Conservation (phyloP, 164 flowering plant genomes). For the Malania oleifera region DNA sequence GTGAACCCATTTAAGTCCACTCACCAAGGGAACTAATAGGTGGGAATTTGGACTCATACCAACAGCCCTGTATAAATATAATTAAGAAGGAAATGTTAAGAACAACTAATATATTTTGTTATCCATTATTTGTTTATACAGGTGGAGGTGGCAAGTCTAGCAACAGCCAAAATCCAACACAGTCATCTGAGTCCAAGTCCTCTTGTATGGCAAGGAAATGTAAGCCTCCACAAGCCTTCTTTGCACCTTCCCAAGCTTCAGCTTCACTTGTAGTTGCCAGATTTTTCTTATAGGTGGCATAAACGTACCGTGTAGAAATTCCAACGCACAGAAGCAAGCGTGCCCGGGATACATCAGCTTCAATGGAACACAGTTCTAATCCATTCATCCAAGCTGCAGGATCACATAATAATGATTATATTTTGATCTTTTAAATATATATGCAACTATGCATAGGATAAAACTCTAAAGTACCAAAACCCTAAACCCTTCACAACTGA, state of each 20-base stretch:
- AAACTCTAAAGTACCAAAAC: too few species aligned
- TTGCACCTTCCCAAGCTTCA: conserved; percentile 98
- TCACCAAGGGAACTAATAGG: too few species aligned
- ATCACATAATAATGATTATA: background rate
- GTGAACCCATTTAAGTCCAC: too few species aligned
- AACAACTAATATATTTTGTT: background rate
- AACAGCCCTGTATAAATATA: background rate
- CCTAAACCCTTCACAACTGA: too few species aligned
- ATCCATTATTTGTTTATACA: conserved; percentile 35
- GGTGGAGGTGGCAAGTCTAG: conserved; percentile 93
- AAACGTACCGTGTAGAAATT: conserved; percentile 72
- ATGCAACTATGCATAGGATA: too few species aligned
- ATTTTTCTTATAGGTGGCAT: conserved; percentile 71
- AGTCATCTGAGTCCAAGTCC: conserved; percentile 80
- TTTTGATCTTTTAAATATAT: too few species aligned
- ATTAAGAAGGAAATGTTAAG: background rate
- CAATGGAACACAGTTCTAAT: conserved; percentile 74
- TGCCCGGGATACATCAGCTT: conserved; percentile 62
- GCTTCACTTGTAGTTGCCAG: conserved; percentile 71
- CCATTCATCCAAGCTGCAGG: conserved; percentile 96
- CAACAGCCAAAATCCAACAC: conserved; percentile 94
- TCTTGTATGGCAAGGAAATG: conserved; percentile 95
- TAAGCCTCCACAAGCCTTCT: conserved; percentile 85
- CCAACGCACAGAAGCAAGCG: conserved; percentile 77
- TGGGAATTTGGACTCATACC: too few species aligned